Base-by-base conservation (phyloP, 2,329 filamentous ascomycete genomes). In the Aspergillus alliaceus region DNA sequence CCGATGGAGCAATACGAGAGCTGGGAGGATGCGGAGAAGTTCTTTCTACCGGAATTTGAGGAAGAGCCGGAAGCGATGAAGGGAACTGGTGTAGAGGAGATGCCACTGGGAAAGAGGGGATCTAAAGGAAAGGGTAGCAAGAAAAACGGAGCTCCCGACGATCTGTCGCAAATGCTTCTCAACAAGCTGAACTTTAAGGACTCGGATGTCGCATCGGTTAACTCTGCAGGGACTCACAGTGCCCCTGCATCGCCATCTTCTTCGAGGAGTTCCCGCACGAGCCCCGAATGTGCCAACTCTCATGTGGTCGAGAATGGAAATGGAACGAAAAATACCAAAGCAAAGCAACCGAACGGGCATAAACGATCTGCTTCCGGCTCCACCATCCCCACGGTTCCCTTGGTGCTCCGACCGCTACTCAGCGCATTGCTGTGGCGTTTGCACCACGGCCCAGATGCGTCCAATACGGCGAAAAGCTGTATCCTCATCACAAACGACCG, bases 1-100 rank as follows among this genome's bases (percentile, higher is more conserved):
- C 78, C 79, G n/a, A 77, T 75, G 67, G 79, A 82, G 60, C 75
- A 79, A 59, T 82, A 78, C 56, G 71, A 76, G 29, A 75, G 65
- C 42, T 82, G 78, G 78, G 66, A 70, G 29, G 74, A 79, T 47
- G 77, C 77, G 11, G 77, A 80, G 69, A 73, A 75, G 64, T 79
- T 72, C 65, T 73, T 78, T 60, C 61, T 77, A 18, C 74, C 74
- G 32, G 77, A 78, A 61, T 79, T 77, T 53, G 75, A 76, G 54
- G 73, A 77, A 54, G 74, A 77, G 14, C 66, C 62, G 22, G 72
- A 74, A 53, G 65, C 60, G 29, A 49, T 60, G 15, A 51, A 67
- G 12, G 61, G 42, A 15, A 57, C 63, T 35, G 39, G 53, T 54
- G 48, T 55, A 14, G 63, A 66, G 31, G 59, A 66, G 18, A 53